Base-by-base conservation (phyloP, 2,329 filamentous ascomycete species). In the Xylaria arbuscula region DNA sequence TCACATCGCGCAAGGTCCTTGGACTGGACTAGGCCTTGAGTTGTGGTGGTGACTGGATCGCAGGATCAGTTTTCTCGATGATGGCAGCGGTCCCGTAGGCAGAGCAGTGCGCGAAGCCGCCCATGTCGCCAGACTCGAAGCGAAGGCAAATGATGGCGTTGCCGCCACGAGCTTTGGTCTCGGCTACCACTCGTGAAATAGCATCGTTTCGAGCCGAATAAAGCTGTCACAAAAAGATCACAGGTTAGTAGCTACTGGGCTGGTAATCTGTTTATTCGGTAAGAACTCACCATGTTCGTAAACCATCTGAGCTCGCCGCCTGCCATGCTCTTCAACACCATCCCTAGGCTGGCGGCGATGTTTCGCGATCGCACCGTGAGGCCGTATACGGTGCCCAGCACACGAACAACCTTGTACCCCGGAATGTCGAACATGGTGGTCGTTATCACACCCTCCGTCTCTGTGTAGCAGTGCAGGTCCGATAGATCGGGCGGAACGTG, bases 341-440 rank as follows among this genome's bases (percentile, higher is more conserved):
- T 88, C 66, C 83, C 83, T 19, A 89, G 73, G 47, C 83, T 82
- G 2, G 87, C 86, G 5, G 84, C 87, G 76, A 85, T 84, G 79
- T 90, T 90, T 57, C 88, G 85, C 17, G 85, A 85, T 10, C 86
- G 85, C 7, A 88, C 86, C 0, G 84, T 87, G 51, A 88, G 81
- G 10, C 86, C 86, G 77, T 87, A 88, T 36, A 88, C 85, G 8
- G 86, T 84, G 62, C 88, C 88, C 6, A 90, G 83, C 1, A 89
- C 85, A 62, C 82, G 82, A 45, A 85, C 83, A 56, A 90, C 81
- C 70, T 84, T 86, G 78, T 89, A 89, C 8, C 87, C 87, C 0
- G 88, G 88, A 24, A 90, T 79, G 74, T 90, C 87, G 78, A 86
- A 88, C 87, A 89, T 90, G 62, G 88, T 90, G 0, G 86, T 86